Percentiles rank a stretch among this genome's conserved stretches.
These are phyloP conservation scores for Monilinia aucupariae DNA, from an alignment of 2,329 filamentous ascomycete genomes.

Conservation along the genomic window DNA sequence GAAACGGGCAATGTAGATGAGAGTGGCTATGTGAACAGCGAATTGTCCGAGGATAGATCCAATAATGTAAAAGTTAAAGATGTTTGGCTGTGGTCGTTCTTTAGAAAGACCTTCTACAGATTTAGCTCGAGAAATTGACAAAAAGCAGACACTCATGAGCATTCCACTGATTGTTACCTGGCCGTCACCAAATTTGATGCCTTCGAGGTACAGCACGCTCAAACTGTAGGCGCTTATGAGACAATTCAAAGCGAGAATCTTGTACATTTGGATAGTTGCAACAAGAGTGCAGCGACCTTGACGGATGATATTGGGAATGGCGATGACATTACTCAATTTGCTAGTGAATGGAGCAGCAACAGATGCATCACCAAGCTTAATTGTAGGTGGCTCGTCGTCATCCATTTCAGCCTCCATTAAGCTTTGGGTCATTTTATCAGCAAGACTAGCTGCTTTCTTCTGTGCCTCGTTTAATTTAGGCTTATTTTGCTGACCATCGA, in stretches of 20 bases:
- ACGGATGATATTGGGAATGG: slow-evolving; percentile 95
- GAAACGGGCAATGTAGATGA: slow-evolving; percentile 89
- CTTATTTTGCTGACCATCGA: slow-evolving; percentile 45
- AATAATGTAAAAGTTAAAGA: slow-evolving; percentile 99
- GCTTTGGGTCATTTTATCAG: slow-evolving; percentile 76
- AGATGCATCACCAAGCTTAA: slow-evolving; percentile 95
- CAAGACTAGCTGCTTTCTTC: slow-evolving; percentile 69
- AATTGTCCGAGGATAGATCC: slow-evolving; percentile 96
- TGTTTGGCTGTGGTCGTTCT: slow-evolving; percentile 95
- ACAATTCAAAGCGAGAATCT: slow-evolving; percentile 96
- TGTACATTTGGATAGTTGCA: slow-evolving; percentile 99
- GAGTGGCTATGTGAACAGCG: slow-evolving; percentile 85
- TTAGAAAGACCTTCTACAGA: slow-evolving; percentile 93
- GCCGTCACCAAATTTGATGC: slow-evolving; percentile 97
- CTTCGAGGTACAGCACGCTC: slow-evolving; percentile 92
- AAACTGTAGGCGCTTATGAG: slow-evolving; percentile 96
- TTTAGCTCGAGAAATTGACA: slow-evolving; percentile 96
- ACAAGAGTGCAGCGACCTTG: slow-evolving; percentile 97
- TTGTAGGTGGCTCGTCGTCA: slow-evolving; percentile 82
- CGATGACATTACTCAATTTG: slow-evolving; percentile 93
- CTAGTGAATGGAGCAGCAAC: slow-evolving; percentile 96
- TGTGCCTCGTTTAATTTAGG: slow-evolving; percentile 60
- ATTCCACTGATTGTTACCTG: slow-evolving; percentile 99
- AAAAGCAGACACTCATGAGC: slow-evolving; percentile 99
- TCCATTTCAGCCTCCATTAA: slow-evolving; percentile 90